These are phyloP conservation scores for Lyophyllum semitale DNA, from an alignment of 768 basidiomycete genomes.

Conservation along the genomic window DNA sequence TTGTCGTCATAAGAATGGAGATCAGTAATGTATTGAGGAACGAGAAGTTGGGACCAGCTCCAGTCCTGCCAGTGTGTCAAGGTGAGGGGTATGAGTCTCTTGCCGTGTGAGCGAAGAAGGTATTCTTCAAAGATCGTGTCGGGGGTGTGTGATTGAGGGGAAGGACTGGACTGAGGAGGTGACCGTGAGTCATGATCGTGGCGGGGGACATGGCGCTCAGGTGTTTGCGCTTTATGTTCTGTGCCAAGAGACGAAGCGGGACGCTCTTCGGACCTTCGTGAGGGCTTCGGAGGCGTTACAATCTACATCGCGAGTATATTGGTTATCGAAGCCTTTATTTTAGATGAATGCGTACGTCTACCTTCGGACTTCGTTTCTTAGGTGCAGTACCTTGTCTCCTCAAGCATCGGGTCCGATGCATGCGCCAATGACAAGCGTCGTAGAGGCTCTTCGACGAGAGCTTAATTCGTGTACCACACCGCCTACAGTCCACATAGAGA, in stretches of 20 bases:
- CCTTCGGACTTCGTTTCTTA: conserved; percentile 9
- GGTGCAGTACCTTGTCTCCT: conserved; percentile 32
- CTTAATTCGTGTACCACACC: conserved; percentile 60
- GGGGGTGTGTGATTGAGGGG: conserved; percentile 8
- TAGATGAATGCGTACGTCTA: conserved; percentile 3
- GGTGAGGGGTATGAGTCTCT: conserved; percentile 16
- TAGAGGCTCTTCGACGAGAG: conserved; percentile 68
- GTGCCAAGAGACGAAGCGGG: not conserved
- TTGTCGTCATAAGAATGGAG: not conserved
- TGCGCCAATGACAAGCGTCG: conserved; percentile 69
- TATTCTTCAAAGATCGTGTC: conserved; percentile 30
- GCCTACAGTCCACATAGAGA: conserved; percentile 53
- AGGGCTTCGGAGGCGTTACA: not conserved
- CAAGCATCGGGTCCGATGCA: conserved; percentile 61
- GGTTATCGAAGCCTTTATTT: not conserved
- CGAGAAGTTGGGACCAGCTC: conserved; percentile 45
- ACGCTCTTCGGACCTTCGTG: not conserved
- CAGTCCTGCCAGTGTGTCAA: conserved; percentile 38
- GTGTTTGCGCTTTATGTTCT: not conserved
- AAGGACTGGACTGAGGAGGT: not conserved
- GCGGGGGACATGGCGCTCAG: not conserved
- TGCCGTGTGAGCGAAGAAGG: conserved; percentile 31
- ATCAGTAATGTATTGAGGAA: conserved; percentile 29
- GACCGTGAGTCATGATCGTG: conserved; percentile 7
- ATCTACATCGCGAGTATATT: not conserved